phyloP scores from a whole-genome alignment of 192 early-diverging fungal genomes.

The Coemansia sp. region DNA sequence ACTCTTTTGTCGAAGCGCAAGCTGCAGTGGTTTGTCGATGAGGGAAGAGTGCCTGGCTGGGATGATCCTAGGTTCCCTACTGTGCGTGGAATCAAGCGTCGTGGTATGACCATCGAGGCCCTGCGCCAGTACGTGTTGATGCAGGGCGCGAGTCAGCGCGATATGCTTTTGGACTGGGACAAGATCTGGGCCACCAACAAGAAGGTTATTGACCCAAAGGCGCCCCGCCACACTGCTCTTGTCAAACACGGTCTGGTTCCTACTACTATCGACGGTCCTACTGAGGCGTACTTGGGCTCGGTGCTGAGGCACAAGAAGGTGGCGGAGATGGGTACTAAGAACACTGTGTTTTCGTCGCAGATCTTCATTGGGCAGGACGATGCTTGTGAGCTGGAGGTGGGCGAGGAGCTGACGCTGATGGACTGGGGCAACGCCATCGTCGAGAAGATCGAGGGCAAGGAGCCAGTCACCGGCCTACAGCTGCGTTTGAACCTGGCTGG shows the following conservation, averaged over 20 bases:
- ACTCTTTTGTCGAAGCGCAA: conserved; percentile 99
- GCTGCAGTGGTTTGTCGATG: conserved; percentile 93
- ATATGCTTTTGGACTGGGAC: conserved; percentile 95
- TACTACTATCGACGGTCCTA: conserved; percentile 62
- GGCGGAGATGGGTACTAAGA: conserved; percentile 86
- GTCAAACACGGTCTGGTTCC: conserved; percentile 66
- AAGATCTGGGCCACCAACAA: conserved; percentile 99
- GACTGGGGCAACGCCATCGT: conserved; percentile 99
- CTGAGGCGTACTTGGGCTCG: conserved; percentile 50
- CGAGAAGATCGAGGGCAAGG: conserved; percentile 61
- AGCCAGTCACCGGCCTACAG: conserved; percentile 61
- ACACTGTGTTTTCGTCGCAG: conserved; percentile 73
- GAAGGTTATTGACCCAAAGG: conserved; percentile 93
- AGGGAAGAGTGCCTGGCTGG: conserved; percentile 83
- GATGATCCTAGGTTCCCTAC: conserved; percentile 93
- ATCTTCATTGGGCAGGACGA: conserved; percentile 88
- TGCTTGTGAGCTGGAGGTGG: conserved; percentile 73
- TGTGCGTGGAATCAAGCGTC: conserved; percentile 85
- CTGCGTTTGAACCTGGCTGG: conserved; percentile 86
- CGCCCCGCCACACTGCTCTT: conserved; percentile 89
- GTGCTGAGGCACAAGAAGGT: conserved; percentile 97
- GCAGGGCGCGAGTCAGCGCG: conserved; percentile 98
- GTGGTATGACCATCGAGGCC: conserved; percentile 98
- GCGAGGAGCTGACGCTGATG: conserved; percentile 98
- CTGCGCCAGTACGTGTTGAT: conserved; percentile 95